These are phyloP conservation scores for Boletellus ananiceps DNA, from an alignment of 768 basidiomycete species.

Conservation along the genomic window DNA sequence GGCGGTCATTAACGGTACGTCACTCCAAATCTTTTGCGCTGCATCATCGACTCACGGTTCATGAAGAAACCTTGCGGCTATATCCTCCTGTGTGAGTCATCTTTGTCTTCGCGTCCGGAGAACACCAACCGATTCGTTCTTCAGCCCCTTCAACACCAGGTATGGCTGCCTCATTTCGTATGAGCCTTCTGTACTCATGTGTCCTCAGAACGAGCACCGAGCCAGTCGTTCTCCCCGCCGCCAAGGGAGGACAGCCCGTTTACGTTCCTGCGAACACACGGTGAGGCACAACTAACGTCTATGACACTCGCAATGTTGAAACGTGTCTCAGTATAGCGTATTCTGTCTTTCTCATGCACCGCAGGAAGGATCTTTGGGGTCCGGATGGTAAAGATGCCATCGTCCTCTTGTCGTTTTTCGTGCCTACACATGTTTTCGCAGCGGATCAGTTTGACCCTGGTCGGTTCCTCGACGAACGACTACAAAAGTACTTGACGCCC, in stretches of 20 bases:
- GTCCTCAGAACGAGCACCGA: conserved; percentile 20
- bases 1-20: conserved; percentile 36
- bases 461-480: conserved; percentile 58
- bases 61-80: conserved; percentile 27
- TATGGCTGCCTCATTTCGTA: neutral
- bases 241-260: conserved; percentile 23
- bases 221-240: conserved; percentile 21
- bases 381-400: conserved; percentile 45
- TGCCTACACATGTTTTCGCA: conserved; percentile 17
- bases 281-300: conserved; percentile 9
- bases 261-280: conserved; percentile 32
- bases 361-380: conserved; percentile 37
- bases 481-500: conserved; percentile 49
- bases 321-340: conserved; percentile 35
- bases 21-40: neutral
- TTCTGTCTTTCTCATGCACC: conserved; percentile 53
- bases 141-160: conserved; percentile 27
- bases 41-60: neutral
- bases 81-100: conserved; percentile 29
- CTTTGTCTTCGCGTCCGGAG: neutral
- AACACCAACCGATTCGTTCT: neutral
- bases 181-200: neutral
- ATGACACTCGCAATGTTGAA: neutral
- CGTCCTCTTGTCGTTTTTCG: no score
- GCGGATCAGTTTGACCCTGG: conserved; percentile 63